phyloP scores from a whole-genome alignment of 495 filamentous ascomycete species.

The Penicillium pancosmium region DNA sequence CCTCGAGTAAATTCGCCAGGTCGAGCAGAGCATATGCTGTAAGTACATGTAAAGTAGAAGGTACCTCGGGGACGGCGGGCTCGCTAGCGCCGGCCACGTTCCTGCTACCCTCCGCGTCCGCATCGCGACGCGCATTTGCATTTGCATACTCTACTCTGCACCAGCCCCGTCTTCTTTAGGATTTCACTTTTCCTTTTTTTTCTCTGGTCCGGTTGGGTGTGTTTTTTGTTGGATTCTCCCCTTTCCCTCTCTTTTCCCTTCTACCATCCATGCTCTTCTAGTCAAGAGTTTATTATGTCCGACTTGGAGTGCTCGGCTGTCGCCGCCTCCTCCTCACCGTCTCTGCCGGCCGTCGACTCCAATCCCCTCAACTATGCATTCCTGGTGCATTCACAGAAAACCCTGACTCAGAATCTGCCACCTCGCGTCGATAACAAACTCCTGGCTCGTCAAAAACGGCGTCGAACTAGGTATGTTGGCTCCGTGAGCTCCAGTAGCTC shows the following conservation, averaged over 20 bases:
- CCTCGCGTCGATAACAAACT: constrained; percentile 69
- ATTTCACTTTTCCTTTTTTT: constrained; percentile 8
- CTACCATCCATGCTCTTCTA: constrained; percentile 26
- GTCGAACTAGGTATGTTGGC: constrained; percentile 61
- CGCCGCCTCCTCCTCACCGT: constrained; percentile 40
- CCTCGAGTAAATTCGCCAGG: background rate
- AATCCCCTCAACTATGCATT: constrained; percentile 60
- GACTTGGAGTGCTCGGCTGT: constrained; percentile 37
- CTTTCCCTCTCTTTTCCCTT: constrained; percentile 9
- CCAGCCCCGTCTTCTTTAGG: constrained; percentile 22
- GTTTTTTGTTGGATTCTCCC: constrained; percentile 5
- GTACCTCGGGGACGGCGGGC: constrained; percentile 23
- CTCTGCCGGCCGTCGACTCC: constrained; percentile 39
- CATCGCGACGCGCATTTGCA: constrained; percentile 42
- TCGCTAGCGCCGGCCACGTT: constrained; percentile 36
- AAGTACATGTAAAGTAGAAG: constrained; percentile 13
- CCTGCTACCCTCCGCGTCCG: constrained; percentile 41
- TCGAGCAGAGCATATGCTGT: background rate
- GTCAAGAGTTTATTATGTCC: constrained; percentile 34
- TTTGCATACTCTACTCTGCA: constrained; percentile 17
- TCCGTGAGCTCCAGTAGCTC: background rate
- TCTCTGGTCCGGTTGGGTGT: background rate
- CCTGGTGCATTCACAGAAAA: constrained; percentile 68
- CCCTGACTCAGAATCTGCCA: constrained; percentile 61
- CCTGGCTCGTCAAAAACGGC: constrained; percentile 67